phyloP scores from a whole-genome alignment of 1,139 yeast species.

The Lodderomyces oxycetoniae region DNA sequence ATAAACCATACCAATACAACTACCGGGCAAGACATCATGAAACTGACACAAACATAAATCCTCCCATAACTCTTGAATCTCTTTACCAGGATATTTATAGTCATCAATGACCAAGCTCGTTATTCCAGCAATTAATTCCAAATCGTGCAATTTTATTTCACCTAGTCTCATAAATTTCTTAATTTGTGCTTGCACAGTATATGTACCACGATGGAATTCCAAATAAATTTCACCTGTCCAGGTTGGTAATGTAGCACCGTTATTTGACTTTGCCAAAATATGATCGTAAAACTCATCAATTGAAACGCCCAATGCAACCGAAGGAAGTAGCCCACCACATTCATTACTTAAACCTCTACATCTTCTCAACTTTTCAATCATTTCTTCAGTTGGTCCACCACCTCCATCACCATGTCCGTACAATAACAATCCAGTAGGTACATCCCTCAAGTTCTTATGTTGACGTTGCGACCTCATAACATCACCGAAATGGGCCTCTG shows the following conservation, averaged over 20 bases:
- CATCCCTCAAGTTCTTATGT: slow-evolving; percentile 78
- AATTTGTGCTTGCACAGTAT: slow-evolving; percentile 86
- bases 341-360: slow-evolving; percentile 83
- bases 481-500: slow-evolving; percentile 89
- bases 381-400: slow-evolving; percentile 93
- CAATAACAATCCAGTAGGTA: slow-evolving; percentile 73
- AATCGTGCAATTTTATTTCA: slow-evolving; percentile 78
- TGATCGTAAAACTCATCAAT: slow-evolving; percentile 76
- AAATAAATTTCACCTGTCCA: slow-evolving; percentile 94
- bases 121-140: slow-evolving; percentile 77
- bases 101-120: slow-evolving; percentile 51
- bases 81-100: slow-evolving; percentile 66
- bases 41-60: slow-evolving; percentile 86
- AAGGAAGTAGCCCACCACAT: slow-evolving; percentile 77
- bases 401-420: slow-evolving; percentile 98
- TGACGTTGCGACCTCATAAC: slow-evolving; percentile 73
- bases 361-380: slow-evolving; percentile 87
- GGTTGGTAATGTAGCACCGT: slow-evolving; percentile 67
- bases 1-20: slow-evolving; percentile 92
- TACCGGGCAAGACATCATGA: slow-evolving; percentile 95
- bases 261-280: slow-evolving; percentile 55
- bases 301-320: slow-evolving; percentile 69
- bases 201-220: slow-evolving; percentile 96
- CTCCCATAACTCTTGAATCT: slow-evolving; percentile 77
- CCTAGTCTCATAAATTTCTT: slow-evolving; percentile 74